Base-by-base conservation (phyloP, 352 stramenopile species). In the Phytophthora aleatoria region DNA sequence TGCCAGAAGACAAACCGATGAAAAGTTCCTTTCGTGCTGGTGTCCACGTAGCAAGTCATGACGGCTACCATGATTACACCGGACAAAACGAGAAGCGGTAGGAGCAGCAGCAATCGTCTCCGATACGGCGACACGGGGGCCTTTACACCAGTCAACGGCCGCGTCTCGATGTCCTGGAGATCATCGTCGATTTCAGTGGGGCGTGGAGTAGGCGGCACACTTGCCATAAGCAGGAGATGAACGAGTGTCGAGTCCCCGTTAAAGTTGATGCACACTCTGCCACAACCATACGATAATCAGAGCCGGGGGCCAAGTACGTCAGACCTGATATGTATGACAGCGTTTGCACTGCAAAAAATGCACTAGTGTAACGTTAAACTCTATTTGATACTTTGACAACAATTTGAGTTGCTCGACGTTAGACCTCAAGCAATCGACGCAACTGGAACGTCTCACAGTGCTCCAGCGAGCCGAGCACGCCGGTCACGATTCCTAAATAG, bases 401-500 rank as follows among this genome's bases (percentile, higher is more conserved):
- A 53, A 20, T 20, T 20, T 20, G 0, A 20, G 20, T 20, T 49
- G 44, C 30, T 57, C 11, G 35, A 31, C 28, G 35, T 48, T 61
- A 61, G 7, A 61, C 28, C 16, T 53, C 42, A 1, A 66, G 35
- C 28, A 71, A 28, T 24, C 52, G 52, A 44, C 59, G 60, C 41
- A 73, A 8, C 5, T 59, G 33, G 39, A 64, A 69, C 5, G 59
- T 64, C 15, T 72, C 64, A 24, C 64, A 73, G 27, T 53, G 59
- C 26, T 60, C 33, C 27, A 73, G 27, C 5, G 64, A 64, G 9
- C 58, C 64, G 7, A 69, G 48, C 1, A 73, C 64, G 0, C 64
- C 64, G 0, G 64, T 69, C 41, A 33, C 57, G 20, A 65, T 61
- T 0, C 64, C 64, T 26, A 82, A 58, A 20, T 69, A 81, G 45